Evolutionary conservation across 306 rosid species (phyloP).

Genomic region (Datisca glomerata): DNA sequence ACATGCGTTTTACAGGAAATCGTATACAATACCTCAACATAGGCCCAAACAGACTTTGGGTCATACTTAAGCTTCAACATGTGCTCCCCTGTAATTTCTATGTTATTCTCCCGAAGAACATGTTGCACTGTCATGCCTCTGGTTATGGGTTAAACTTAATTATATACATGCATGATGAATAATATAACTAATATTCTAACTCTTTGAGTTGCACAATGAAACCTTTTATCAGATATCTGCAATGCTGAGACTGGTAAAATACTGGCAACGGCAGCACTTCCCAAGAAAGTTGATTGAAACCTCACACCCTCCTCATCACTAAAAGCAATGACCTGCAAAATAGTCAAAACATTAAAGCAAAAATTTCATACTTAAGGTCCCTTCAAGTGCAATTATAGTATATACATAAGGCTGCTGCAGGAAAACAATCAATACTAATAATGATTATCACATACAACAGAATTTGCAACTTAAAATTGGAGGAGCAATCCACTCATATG

Average conservation of each 20-base stretch:
- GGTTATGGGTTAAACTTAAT: slow-evolving; percentile 15
- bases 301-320: slow-evolving; percentile 96
- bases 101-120: slow-evolving; percentile 49
- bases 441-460: no score
- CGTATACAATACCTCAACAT: slow-evolving; percentile 51
- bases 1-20: neutral
- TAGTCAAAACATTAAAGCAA: neutral
- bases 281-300: slow-evolving; percentile 89
- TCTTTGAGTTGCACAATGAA: slow-evolving; percentile 12
- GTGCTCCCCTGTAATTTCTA: slow-evolving; percentile 45
- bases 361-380: no score
- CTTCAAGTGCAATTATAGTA: no score
- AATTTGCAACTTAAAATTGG: no score
- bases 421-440: neutral
- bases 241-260: slow-evolving; percentile 52
- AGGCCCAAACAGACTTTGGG: slow-evolving; percentile 75
- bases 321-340: slow-evolving; percentile 79
- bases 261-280: slow-evolving; percentile 87
- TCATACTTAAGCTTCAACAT: slow-evolving; percentile 73
- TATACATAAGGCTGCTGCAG: neutral
- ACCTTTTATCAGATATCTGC: slow-evolving; percentile 78
- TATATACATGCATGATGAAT: no score
- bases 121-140: slow-evolving; percentile 54
- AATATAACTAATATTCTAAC: no score
- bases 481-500: no score